Base-by-base conservation (phyloP, 2,329 filamentous ascomycete genomes). In the Torrubiella hemipterigena region DNA sequence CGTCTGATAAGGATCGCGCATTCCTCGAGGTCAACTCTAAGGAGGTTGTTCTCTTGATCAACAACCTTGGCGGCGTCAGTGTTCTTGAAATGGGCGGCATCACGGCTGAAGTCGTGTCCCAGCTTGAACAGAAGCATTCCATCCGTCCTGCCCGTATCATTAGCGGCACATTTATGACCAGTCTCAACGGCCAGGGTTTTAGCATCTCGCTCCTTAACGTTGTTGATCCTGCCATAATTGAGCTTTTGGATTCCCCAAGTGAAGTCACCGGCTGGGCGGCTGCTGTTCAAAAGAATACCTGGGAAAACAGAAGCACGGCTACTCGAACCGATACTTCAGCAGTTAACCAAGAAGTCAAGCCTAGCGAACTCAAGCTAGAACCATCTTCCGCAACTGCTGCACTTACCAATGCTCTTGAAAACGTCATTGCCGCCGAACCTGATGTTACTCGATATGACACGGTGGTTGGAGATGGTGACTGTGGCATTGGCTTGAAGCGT, bases 401-500 rank as follows among this genome's bases (percentile, higher is more conserved):
- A 5, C 58, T 86, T 24, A 64, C 55, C 14, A 59, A 56, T 12
- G 81, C 65, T 0, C 59, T 85, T 12, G 58, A 79, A 29, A 63
- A 61, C 21, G 59, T 86, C 11, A 68, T 84, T 38, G 65, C 61
- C 0, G 77, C 67, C 2, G 81, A 86, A 50, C 75, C 79, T 2
- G 76, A 82, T 30, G 66, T 85, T 30, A 85, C 81, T 1, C 68
- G 61, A 30, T 85, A 74, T 45, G 81, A 85, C 48, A 93, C 84
- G 0, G 73, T 91, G 10, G 84, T 93, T 16, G 86, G 86, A 25
- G 86, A 94, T 49, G 86, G 86, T 28, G 86, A 94, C 55, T 94
- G 86, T 47, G 86, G 86, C 8, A 82, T 85, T 35, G 84, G 84
- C 5, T 63, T 94, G 38, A 85, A 84, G 61, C 76, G 85, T 38